These are phyloP conservation scores for Saccharomyces hybrid DNA, from an alignment of 1,139 yeast species.

Conservation along the genomic window DNA sequence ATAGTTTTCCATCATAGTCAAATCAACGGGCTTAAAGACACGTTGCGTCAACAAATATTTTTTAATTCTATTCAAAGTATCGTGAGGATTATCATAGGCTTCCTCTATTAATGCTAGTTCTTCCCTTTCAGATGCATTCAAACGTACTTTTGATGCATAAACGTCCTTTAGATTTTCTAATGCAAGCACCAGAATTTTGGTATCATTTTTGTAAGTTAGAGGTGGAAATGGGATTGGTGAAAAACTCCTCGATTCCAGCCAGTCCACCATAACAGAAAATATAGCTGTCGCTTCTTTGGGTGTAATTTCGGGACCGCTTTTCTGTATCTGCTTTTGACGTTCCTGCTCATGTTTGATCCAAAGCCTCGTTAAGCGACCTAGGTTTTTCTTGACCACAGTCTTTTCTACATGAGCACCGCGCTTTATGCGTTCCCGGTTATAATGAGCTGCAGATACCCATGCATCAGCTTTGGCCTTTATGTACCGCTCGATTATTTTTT, in stretches of 20 bases:
- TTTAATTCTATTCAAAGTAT: slow-evolving; percentile 76
- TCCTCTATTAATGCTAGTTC: slow-evolving; percentile 90
- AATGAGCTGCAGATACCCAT: slow-evolving; percentile 91
- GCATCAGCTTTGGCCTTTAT: slow-evolving; percentile 95
- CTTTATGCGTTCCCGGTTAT: slow-evolving; percentile 79
- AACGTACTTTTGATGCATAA: slow-evolving; percentile 72
- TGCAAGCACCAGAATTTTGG: slow-evolving; percentile 81
- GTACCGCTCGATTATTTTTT: slow-evolving; percentile 75
- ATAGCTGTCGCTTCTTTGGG: slow-evolving; percentile 86
- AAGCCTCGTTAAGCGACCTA: slow-evolving; percentile 82
- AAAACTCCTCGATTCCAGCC: slow-evolving; percentile 84
- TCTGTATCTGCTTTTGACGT: slow-evolving; percentile 69
- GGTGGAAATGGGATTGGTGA: slow-evolving; percentile 94
- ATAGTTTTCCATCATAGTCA: slow-evolving; percentile 90
- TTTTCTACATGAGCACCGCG: slow-evolving; percentile 89
- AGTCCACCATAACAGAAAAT: slow-evolving; percentile 79
- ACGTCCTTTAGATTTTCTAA: slow-evolving; percentile 80
- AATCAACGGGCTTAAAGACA: slow-evolving; percentile 79
- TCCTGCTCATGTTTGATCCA: slow-evolving; percentile 94
- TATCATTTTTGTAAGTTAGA: slow-evolving; percentile 83
- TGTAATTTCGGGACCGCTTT: slow-evolving; percentile 79
- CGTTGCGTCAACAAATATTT: slow-evolving; percentile 79
- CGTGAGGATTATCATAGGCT: slow-evolving; percentile 95
- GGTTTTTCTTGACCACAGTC: slow-evolving; percentile 84
- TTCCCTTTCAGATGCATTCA: slow-evolving; percentile 83